Evolutionary conservation across 2,329 filamentous ascomycete genomes (phyloP).

Genomic region (Thermoascus crustaceus): DNA sequence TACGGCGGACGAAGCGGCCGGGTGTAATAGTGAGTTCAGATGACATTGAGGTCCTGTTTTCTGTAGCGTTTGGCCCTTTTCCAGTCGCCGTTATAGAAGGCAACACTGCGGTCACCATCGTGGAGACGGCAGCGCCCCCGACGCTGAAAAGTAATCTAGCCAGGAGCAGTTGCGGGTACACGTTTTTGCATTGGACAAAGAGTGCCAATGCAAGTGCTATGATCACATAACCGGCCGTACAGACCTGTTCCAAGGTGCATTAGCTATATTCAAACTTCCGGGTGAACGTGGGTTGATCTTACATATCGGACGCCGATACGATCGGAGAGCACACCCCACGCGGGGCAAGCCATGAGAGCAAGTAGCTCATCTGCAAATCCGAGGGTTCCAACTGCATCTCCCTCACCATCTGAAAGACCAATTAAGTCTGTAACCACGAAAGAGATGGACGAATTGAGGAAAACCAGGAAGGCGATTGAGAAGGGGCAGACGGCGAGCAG

Average conservation of each 20-base stretch:
- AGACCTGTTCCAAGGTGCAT: constrained; percentile 27
- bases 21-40: constrained; percentile 55
- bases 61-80: constrained; percentile 12
- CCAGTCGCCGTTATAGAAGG: constrained; percentile 53
- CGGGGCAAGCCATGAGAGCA: constrained; percentile 40
- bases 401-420: constrained; percentile 46
- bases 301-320: constrained; percentile 41
- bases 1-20: constrained; percentile 30
- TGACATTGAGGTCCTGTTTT: constrained; percentile 44
- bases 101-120: constrained; percentile 94
- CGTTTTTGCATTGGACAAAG: constrained; percentile 76
- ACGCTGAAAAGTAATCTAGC: constrained; percentile 81
- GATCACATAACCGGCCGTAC: constrained; percentile 69
- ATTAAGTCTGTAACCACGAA: constrained; percentile 59
- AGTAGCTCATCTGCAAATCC: constrained; percentile 45
- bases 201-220: constrained; percentile 69
- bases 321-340: constrained; percentile 44
- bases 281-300: constrained; percentile 12
- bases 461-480: constrained; percentile 58
- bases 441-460: constrained; percentile 56
- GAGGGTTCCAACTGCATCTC: constrained; percentile 51
- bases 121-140: constrained; percentile 86
- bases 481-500: constrained; percentile 56
- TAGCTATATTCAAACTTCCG: not conserved
- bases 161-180: constrained; percentile 82